Base-by-base conservation (phyloP, 2,329 filamentous ascomycete species). In the Dothistroma pini region DNA sequence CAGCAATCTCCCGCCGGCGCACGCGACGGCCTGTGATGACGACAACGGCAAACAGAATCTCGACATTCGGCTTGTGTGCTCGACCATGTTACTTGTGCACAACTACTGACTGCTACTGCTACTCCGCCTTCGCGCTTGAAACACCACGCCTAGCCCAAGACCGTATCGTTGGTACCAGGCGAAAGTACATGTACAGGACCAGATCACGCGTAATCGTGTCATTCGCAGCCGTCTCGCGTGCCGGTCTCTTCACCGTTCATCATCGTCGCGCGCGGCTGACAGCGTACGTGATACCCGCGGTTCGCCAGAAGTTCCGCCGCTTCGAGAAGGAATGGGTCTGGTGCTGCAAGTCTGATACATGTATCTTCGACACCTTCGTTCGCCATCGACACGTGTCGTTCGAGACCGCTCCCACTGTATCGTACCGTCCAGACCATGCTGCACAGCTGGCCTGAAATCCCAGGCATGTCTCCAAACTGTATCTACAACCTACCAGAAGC, bases 401-500 rank as follows among this genome's bases (percentile, higher is more conserved):
- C 48, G 48, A 51, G 48, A 51, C 48, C 48, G 48, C 21, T 29
- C 48, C 10, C 14, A n/a, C 10, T 29, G 38, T 44, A 4, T 1
- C 10, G 19, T 12, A 25, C 12, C 44, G 3, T 11, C 48, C 2
- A 29, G 48, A 19, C 16, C 51, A 44, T 44, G 41, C 9, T 14
- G 51, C 29, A 29, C n/a, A 10, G 50, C 12, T 7, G 29, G 29
- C 32, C 51, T 44, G 32, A 55, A 32, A 47, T 44, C 34, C 53
- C 35, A 47, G 21, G 22, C 49, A 51, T 29, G 25, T 32, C 49
- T 29, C 34, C 19, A 22, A 56, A 56, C 38, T 56, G 31, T 56
- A 56, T 56, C 54, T 56, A 38, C 35, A 34, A 49, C 54, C 54
- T 48, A 56, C 22, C 41, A 55, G 21, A 44, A 21, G 47, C 44